Evolutionary conservation across 441 rosid species (phyloP).

Genomic region (Pelargonium myrrhifolium): DNA sequence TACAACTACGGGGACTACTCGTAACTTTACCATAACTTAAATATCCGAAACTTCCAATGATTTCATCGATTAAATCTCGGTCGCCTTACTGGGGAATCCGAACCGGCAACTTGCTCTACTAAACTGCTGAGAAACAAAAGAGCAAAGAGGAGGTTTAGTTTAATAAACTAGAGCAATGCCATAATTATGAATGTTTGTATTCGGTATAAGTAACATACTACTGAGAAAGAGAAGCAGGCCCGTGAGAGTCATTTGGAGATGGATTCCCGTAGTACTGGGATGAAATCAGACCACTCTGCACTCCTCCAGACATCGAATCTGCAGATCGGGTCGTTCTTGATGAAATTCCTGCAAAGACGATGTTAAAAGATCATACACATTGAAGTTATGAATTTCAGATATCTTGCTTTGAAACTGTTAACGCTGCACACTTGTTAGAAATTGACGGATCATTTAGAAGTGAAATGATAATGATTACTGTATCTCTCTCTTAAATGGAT

Average conservation of each 20-base stretch:
- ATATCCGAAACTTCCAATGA: neutral
- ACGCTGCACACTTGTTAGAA: no score
- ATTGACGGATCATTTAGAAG: no score
- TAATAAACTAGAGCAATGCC: neutral
- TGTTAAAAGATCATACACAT: no score
- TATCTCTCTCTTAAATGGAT: no score
- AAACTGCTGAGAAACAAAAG: neutral
- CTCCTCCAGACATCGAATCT: slow-evolving; percentile 26
- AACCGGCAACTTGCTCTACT: neutral
- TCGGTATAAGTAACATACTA: neutral
- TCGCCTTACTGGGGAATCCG: neutral
- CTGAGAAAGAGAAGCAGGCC: slow-evolving; percentile 10
- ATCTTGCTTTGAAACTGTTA: no score
- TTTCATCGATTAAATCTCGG: neutral
- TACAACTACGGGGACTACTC: neutral
- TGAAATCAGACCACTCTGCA: slow-evolving; percentile 39
- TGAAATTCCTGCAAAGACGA: slow-evolving; percentile 40
- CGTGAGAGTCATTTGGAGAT: slow-evolving; percentile 31
- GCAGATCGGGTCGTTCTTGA: slow-evolving; percentile 27
- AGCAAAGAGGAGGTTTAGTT: neutral
- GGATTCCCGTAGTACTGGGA: slow-evolving; percentile 47
- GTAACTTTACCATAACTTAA: neutral
- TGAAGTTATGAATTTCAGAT: no score
- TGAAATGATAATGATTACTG: no score
- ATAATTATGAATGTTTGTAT: neutral